Base-by-base conservation (phyloP, 352 stramenopile species). In the Phytopythium montanum region DNA sequence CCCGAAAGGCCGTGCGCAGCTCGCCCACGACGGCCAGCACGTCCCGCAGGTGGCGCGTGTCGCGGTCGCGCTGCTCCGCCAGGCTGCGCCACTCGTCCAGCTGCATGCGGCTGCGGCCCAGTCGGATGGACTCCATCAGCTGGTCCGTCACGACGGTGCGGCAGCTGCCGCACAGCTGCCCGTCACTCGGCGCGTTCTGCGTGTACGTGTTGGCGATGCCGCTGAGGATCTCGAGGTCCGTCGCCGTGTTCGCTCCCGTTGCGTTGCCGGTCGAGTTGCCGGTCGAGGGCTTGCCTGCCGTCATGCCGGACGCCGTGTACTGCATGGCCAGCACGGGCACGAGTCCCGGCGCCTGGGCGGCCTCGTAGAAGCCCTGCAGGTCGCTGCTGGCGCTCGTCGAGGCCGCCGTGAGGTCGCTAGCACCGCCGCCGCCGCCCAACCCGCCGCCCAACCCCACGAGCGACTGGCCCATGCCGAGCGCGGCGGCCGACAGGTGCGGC, bases 151-250 rank as follows among this genome's bases (percentile, higher is more conserved):
- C 80, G 6, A 89, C 76, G 26, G 75, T 81, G 23, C 79, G 69
- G 53, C 80, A 92, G 54, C 68, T 83, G 34, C 66, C 67, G 58
- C 82, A 90, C 29, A 89, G 76, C 64, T 85, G 72, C 50, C 63
- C 73, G 42, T 85, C 69, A n/a, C 61, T 59, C 9, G 50, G 59
- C 36, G 60, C 61, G 51, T 79, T 88, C 61, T 84, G 74, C 48
- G 82, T 92, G 66, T 92, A 92, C 25, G 76, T 83, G 60, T 92
- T 90, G 42, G 82, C 82, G 54, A 92, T 92, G n/a, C 82, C 82
- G 59, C 82, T 92, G 36, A 92, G 60, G 70, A 92, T 92, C 64
- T 92, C 82, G 45, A 92, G 65, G 56, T 92, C 82, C 2, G 78
- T 87, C 2, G 74, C 75, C 12, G 74, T 57, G 53, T 79, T 80